These are phyloP conservation scores for Globomyces pollinis-pini DNA, from an alignment of 192 early-diverging fungal species.

Conservation along the genomic window DNA sequence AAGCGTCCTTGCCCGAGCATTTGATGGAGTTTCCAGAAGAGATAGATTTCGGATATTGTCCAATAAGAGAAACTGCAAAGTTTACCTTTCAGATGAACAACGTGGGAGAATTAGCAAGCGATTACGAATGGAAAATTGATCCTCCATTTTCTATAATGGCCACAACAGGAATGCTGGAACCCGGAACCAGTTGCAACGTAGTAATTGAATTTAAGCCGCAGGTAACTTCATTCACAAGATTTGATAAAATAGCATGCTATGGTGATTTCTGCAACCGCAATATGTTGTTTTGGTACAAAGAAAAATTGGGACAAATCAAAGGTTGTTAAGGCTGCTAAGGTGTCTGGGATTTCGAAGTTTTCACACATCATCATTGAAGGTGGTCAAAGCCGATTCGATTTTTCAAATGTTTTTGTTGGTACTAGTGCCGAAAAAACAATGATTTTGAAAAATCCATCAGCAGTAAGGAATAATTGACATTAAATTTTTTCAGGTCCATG, in stretches of 20 bases:
- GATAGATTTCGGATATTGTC: conserved; percentile 44
- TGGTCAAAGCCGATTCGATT: conserved; percentile 27
- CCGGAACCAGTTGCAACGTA: conserved; percentile 19
- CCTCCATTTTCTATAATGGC: conserved; percentile 37
- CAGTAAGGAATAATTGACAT: conserved; percentile 17
- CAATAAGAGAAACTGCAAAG: conserved; percentile 36
- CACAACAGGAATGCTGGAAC: conserved; percentile 22
- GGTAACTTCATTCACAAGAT: too few relatives aligned
- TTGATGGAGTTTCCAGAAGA: conserved; percentile 36
- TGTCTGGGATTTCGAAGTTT: conserved; percentile 47
- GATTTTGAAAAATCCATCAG: conserved; percentile 33
- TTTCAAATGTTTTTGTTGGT: conserved; percentile 49
- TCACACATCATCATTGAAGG: conserved; percentile 42
- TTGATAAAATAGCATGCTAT: conserved; percentile 9
- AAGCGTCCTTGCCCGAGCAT: conserved; percentile 49
- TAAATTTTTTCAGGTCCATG: too few relatives aligned
- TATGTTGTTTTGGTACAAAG: conserved; percentile 44
- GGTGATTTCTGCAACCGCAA: conserved; percentile 19
- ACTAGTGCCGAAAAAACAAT: conserved; percentile 29
- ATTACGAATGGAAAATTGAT: conserved; percentile 42
- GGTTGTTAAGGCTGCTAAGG: conserved; percentile 24
- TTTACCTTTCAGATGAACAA: conserved; percentile 37
- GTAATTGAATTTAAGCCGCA: conserved; percentile 44
- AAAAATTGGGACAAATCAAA: conserved; percentile 30
- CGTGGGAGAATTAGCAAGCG: conserved; percentile 36